Conservation (phyloP, 2,329 filamentous ascomycete genomes). For the Aspergillus pseudoviridinutans region DNA sequence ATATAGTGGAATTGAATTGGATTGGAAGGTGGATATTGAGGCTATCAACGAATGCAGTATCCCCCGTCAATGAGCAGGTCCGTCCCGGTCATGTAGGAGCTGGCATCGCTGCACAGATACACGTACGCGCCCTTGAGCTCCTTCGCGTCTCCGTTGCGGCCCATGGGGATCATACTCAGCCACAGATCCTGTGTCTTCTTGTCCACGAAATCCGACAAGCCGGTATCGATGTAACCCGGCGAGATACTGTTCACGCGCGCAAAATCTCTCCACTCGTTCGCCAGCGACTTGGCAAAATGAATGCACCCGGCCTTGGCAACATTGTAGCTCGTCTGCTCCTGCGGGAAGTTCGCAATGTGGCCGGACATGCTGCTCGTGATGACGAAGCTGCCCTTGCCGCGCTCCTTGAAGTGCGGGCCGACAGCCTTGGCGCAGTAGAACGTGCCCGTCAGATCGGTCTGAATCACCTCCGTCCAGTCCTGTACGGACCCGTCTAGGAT, state of each 20-base stretch:
- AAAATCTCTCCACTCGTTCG: conserved; percentile 68
- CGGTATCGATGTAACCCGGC: conserved; percentile 66
- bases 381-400: conserved; percentile 60
- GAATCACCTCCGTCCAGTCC: conserved; percentile 73
- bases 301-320: conserved; percentile 65
- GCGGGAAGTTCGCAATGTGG: conserved; percentile 55
- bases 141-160: conserved; percentile 60
- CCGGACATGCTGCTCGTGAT: conserved; percentile 63
- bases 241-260: conserved; percentile 66
- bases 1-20: too few relatives aligned
- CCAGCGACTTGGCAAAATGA: conserved; percentile 59
- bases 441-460: conserved; percentile 80
- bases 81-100: conserved; percentile 47
- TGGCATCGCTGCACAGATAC: conserved; percentile 47
- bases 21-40: too few relatives aligned
- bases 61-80: conserved; percentile 49
- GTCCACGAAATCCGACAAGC: conserved; percentile 61
- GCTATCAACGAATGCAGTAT: conserved; percentile 40
- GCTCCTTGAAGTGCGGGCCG: conserved; percentile 71
- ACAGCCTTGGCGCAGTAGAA: conserved; percentile 85
- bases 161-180: conserved; percentile 58
- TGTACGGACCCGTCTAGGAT: conserved; percentile 66
- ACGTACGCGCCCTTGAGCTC: conserved; percentile 60
- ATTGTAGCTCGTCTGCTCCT: conserved; percentile 65
- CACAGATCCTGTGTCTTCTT: conserved; percentile 55